These are phyloP conservation scores for Vanilla planifolia DNA, from an alignment of 106 monocot genomes.

Conservation along the genomic window DNA sequence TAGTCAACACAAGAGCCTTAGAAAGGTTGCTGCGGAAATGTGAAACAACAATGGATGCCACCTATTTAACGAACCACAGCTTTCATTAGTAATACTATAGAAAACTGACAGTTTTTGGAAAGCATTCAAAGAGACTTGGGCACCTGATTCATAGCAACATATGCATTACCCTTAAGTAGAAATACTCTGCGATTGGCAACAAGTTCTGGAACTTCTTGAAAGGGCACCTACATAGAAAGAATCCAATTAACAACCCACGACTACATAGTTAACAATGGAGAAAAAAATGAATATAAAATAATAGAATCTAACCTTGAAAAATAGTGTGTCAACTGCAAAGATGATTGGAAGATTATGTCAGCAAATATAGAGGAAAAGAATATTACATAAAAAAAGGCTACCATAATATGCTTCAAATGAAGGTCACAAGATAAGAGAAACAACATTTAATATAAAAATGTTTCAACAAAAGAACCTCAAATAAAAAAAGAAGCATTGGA, in stretches of 20 bases:
- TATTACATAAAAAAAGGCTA: slow-evolving; percentile 3
- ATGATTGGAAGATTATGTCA: background rate
- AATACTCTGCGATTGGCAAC: slow-evolving; percentile 76
- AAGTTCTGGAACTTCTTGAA: slow-evolving; percentile 95
- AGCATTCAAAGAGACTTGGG: background rate
- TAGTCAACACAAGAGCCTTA: slow-evolving; percentile 85
- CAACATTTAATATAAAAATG: background rate
- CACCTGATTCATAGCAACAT: slow-evolving; percentile 96
- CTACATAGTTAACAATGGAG: background rate
- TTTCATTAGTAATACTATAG: slow-evolving; percentile 8
- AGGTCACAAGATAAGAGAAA: background rate
- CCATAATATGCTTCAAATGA: background rate
- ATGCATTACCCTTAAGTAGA: slow-evolving; percentile 84
- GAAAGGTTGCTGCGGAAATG: slow-evolving; percentile 84
- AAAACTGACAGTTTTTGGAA: too few species aligned
- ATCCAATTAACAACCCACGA: background rate
- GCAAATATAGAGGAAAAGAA: background rate
- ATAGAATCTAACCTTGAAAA: slow-evolving; percentile 71
- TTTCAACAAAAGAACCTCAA: background rate
- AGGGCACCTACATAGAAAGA: slow-evolving; percentile 50
- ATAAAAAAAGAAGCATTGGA: too few species aligned
- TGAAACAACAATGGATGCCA: slow-evolving; percentile 68
- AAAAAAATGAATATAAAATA: slow-evolving; percentile 5
- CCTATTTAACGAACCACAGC: slow-evolving; percentile 32
- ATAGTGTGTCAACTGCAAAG: slow-evolving; percentile 71